A percentile compares a stretch with the other conserved stretches of the same genome.
phyloP scores from a whole-genome alignment of 1,139 yeast species.

The Geotrichum europaeum region DNA sequence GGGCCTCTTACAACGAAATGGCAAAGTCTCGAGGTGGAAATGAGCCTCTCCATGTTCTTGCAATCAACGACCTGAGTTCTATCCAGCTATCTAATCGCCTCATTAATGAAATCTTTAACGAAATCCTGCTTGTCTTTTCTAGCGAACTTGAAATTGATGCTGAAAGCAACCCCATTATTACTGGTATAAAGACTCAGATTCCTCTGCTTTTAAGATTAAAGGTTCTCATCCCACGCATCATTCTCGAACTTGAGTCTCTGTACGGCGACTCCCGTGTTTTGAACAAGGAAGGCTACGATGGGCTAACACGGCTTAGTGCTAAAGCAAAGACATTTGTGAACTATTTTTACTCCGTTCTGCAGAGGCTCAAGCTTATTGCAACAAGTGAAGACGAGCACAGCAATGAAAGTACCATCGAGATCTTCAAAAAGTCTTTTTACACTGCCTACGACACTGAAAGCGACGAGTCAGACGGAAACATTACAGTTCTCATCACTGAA shows the following conservation, averaged over 20 bases:
- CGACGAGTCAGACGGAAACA: conserved; percentile 1
- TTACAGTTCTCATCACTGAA: conserved; percentile 4
- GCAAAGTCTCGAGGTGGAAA: neutral
- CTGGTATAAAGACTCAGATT: conserved; percentile 5
- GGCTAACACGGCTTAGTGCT: conserved; percentile 3
- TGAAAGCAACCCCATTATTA: conserved; percentile 1
- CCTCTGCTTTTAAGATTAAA: conserved; percentile 11
- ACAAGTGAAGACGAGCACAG: neutral
- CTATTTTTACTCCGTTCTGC: conserved; percentile 9
- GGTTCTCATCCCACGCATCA: conserved; percentile 12
- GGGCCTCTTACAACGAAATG: conserved; percentile 13
- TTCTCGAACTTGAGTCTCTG: conserved; percentile 11
- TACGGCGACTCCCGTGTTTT: conserved; percentile 4
- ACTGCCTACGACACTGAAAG: conserved; percentile 3
- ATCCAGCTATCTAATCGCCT: conserved; percentile 13
- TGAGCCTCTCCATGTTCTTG: conserved; percentile 11
- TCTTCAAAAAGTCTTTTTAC: conserved; percentile 8
- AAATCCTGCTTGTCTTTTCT: neutral
- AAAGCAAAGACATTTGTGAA: conserved; percentile 9
- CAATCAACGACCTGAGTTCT: conserved; percentile 14
- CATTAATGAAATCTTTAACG: conserved; percentile 7
- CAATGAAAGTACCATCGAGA: conserved; percentile 3
- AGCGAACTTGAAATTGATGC: neutral
- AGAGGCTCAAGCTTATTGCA: neutral
- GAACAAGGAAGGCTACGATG: conserved; percentile 4